Percentiles rank a stretch among this genome's conserved stretches.
Evolutionary conservation across 768 basidiomycete genomes (phyloP).

Genomic region (Lactarius hatsudake): DNA sequence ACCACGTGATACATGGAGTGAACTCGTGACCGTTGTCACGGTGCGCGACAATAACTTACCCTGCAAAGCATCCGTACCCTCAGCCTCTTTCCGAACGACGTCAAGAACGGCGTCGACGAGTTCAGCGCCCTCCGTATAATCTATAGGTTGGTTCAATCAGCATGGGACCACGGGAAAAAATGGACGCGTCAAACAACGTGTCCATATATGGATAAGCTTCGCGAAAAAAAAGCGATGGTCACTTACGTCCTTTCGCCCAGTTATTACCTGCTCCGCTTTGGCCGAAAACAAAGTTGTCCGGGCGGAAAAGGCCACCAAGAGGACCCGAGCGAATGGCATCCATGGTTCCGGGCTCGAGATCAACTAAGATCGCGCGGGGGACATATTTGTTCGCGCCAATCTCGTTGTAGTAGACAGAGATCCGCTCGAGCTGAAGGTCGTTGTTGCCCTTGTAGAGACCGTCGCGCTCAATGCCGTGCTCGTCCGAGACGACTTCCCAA

Average conservation of each 20-base stretch:
- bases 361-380: slow-evolving; percentile 94
- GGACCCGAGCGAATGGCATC: slow-evolving; percentile 89
- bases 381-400: slow-evolving; percentile 95
- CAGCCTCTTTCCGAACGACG: slow-evolving; percentile 98
- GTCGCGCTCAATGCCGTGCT: slow-evolving; percentile 94
- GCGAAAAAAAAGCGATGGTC: not conserved
- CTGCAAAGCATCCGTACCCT: slow-evolving; percentile 95
- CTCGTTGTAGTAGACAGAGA: slow-evolving; percentile 98
- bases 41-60: slow-evolving; percentile 50
- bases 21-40: not conserved
- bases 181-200: slow-evolving; percentile 22
- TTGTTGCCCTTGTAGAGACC: slow-evolving; percentile 91
- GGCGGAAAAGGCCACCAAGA: slow-evolving; percentile 89
- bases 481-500: slow-evolving; percentile 98
- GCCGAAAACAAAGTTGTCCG: slow-evolving; percentile 98
- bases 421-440: slow-evolving; percentile 95
- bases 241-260: slow-evolving; percentile 99
- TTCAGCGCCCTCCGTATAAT: slow-evolving; percentile 96
- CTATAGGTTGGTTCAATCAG: slow-evolving; percentile 36
- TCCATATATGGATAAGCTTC: not conserved
- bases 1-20: slow-evolving; percentile 20
- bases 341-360: slow-evolving; percentile 98
- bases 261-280: slow-evolving; percentile 99
- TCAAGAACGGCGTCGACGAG: slow-evolving; percentile 97
- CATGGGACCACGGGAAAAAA: slow-evolving; percentile 26